These are phyloP conservation scores for Aureobasidium sp. DNA, from an alignment of 2,329 filamentous ascomycete species.

Conservation along the genomic window DNA sequence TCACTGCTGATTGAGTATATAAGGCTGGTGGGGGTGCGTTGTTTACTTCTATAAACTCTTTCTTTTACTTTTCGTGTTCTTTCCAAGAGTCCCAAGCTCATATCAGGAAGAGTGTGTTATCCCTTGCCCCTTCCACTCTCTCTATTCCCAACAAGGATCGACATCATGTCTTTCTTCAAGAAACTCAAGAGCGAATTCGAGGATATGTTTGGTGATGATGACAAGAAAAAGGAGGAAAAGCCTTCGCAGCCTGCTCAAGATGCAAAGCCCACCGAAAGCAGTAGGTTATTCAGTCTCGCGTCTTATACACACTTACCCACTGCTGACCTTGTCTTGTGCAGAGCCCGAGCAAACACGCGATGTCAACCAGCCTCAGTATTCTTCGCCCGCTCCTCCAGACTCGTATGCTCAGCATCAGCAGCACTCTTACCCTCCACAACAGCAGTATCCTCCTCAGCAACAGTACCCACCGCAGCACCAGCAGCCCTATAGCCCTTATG, in stretches of 20 bases:
- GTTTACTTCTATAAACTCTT: not conserved
- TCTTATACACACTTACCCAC: not conserved
- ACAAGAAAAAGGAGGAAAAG: conserved; percentile 25
- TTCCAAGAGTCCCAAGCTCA: not conserved
- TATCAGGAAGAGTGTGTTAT: not conserved
- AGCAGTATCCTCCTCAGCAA: conserved; percentile 16
- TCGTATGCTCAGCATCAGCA: conserved; percentile 19
- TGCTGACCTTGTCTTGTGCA: not conserved
- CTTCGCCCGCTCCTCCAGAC: conserved; percentile 14
- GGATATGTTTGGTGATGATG: conserved; percentile 26
- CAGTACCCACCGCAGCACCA: conserved; percentile 3
- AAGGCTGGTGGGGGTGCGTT: conserved; percentile 1
- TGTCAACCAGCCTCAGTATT: not conserved
- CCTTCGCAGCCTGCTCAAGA: conserved; percentile 13
- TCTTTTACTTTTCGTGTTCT: not conserved
- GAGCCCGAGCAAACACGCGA: conserved; percentile 2
- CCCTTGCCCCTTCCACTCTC: not conserved
- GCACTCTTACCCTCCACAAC: conserved; percentile 21
- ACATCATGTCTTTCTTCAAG: conserved; percentile 37
- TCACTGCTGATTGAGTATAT: not conserved
- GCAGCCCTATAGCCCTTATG: conserved; percentile 16
- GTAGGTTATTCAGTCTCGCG: not conserved
- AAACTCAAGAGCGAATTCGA: conserved; percentile 39
- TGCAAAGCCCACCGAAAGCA: conserved; percentile 13
- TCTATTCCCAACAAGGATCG: not conserved